Evolutionary conservation across 495 filamentous ascomycete genomes (phyloP).

Genomic region (Neurospora sp.): DNA sequence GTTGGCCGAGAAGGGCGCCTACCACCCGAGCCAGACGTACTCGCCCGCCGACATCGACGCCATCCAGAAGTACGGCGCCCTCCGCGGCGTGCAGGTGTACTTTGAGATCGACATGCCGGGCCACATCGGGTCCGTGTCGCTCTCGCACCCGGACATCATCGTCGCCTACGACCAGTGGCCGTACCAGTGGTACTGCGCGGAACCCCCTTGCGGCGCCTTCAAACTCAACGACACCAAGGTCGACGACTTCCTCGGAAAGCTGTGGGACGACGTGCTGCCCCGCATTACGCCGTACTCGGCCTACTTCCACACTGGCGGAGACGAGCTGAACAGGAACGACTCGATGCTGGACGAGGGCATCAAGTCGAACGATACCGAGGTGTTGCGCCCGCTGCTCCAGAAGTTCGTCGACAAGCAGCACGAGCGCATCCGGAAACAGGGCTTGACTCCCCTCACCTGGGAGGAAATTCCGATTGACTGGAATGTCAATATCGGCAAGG

Average conservation of each 20-base stretch:
- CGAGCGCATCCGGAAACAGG: constrained; percentile 41
- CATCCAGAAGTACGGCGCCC: constrained; percentile 56
- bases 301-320: constrained; percentile 77
- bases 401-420: constrained; percentile 59
- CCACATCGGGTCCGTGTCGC: constrained; percentile 55
- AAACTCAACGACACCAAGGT: constrained; percentile 62
- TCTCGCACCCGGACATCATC: constrained; percentile 62
- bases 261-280: constrained; percentile 65
- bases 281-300: constrained; percentile 51
- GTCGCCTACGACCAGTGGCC: constrained; percentile 59
- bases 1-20: constrained; percentile 59
- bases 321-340: constrained; percentile 67
- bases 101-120: constrained; percentile 78
- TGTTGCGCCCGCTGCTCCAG: constrained; percentile 63
- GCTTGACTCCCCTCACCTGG: constrained; percentile 64
- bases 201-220: constrained; percentile 68
- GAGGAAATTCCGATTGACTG: constrained; percentile 72
- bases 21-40: constrained; percentile 50
- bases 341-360: constrained; percentile 65
- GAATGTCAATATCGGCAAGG: constrained; percentile 55
- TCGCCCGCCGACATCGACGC: constrained; percentile 48
- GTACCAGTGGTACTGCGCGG: constrained; percentile 56
- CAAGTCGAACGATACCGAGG: constrained; percentile 43
- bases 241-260: constrained; percentile 53
- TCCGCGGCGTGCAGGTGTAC: constrained; percentile 60